Evolutionary conservation across 306 rosid species (phyloP).

Genomic region (Leucaena leucocephala): DNA sequence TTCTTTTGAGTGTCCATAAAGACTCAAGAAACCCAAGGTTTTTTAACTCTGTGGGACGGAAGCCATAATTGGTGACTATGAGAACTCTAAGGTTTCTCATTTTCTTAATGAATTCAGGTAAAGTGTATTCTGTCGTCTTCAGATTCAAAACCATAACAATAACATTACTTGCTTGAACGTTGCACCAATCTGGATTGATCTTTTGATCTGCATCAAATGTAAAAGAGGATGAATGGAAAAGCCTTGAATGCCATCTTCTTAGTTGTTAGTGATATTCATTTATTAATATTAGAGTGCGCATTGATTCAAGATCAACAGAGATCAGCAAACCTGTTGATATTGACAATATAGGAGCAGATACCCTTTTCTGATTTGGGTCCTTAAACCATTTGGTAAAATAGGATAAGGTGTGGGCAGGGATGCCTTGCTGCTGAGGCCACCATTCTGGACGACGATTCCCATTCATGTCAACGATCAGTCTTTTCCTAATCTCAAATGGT

Average conservation of each 20-base stretch:
- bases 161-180: background rate
- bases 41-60: slow-evolving; percentile 17
- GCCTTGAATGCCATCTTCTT: background rate
- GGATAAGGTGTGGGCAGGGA: background rate
- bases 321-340: background rate
- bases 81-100: slow-evolving; percentile 10
- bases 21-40: slow-evolving; percentile 22
- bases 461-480: slow-evolving; percentile 7
- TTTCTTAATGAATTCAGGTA: background rate
- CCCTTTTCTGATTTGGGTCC: background rate
- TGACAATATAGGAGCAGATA: background rate
- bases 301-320: background rate
- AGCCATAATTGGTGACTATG: slow-evolving; percentile 38
- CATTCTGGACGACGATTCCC: background rate
- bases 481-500: background rate
- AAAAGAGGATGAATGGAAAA: background rate
- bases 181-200: background rate
- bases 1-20: slow-evolving; percentile 14
- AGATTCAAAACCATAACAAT: slow-evolving; percentile 1
- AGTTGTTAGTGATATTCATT: background rate
- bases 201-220: slow-evolving; percentile 1
- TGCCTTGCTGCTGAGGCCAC: slow-evolving; percentile 6
- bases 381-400: background rate
- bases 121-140: background rate
- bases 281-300: background rate